phyloP scores from a whole-genome alignment of 495 filamentous ascomycete species.

The Talaromyces borbonicus region DNA sequence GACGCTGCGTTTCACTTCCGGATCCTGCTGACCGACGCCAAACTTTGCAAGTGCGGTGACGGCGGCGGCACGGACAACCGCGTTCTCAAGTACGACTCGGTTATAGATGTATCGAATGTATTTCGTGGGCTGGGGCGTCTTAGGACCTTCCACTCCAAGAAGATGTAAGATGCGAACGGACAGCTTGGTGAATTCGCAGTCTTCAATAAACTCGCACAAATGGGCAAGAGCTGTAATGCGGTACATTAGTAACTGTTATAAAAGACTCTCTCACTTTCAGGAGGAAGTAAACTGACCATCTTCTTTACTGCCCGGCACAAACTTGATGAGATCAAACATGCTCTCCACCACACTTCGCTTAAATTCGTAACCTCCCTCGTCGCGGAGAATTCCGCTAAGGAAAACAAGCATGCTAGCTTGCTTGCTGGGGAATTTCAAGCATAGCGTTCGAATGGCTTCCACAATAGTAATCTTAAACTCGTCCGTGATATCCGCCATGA shows the following conservation, averaged over 20 bases:
- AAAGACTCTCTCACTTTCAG: conserved; percentile 2
- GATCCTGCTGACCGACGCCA: conserved; percentile 92
- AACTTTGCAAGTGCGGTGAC: conserved; percentile 96
- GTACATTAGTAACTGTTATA: conserved; percentile 7
- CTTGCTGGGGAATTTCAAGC: conserved; percentile 95
- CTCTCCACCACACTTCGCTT: conserved; percentile 96
- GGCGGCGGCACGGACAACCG: conserved; percentile 88
- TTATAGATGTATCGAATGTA: conserved; percentile 99
- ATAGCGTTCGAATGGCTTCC: conserved; percentile 91
- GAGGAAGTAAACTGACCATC: conserved; percentile 50
- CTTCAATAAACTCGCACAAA: conserved; percentile 98
- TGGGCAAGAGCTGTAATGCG: conserved; percentile 63
- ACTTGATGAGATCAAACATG: conserved; percentile 99
- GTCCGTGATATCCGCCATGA: conserved; percentile 97
- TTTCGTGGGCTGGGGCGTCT: conserved; percentile 92
- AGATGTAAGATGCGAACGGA: conserved; percentile 92
- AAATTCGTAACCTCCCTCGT: conserved; percentile 97
- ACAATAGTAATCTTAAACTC: conserved; percentile 99
- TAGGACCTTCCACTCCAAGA: conserved; percentile 87
- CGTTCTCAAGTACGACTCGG: conserved; percentile 93
- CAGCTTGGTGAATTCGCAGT: conserved; percentile 98
- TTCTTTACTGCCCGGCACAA: conserved; percentile 95
- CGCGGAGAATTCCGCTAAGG: conserved; percentile 85
- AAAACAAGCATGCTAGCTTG: conserved; percentile 97
- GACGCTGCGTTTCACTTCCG: conserved; percentile 91